A percentile compares a stretch with the other conserved stretches of the same genome.
These are phyloP conservation scores for Penicillium psychrofluorescens DNA, from an alignment of 495 filamentous ascomycete species.

Conservation along the genomic window DNA sequence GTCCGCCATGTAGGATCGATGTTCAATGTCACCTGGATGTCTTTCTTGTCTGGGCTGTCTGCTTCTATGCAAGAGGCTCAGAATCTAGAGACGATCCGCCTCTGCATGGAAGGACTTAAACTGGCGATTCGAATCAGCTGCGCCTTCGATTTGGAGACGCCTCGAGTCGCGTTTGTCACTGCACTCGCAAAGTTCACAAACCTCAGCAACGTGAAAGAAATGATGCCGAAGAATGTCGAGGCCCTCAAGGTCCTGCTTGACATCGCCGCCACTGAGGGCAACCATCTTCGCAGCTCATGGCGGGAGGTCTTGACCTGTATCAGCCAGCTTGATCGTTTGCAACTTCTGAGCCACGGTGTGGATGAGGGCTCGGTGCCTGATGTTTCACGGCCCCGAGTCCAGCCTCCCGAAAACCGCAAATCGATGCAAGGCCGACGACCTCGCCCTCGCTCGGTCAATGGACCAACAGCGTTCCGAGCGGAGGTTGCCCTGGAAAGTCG, in stretches of 20 bases:
- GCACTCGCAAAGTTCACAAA: constrained; percentile 91
- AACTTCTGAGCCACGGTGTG: constrained; percentile 89
- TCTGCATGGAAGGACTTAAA: constrained; percentile 94
- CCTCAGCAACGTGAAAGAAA: constrained; percentile 88
- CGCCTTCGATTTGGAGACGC: constrained; percentile 83
- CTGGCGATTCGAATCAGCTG: constrained; percentile 88
- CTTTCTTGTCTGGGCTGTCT: constrained; percentile 88
- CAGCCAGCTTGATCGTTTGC: constrained; percentile 90
- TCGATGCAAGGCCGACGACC: constrained; percentile 59
- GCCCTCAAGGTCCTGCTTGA: constrained; percentile 86
- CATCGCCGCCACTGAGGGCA: constrained; percentile 85
- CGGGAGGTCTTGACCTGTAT: constrained; percentile 92
- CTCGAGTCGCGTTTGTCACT: constrained; percentile 88
- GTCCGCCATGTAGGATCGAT: constrained; percentile 94
- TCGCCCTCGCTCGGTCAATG: constrained; percentile 57
- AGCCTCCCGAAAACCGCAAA: constrained; percentile 35
- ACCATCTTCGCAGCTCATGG: constrained; percentile 84
- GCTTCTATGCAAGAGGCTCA: constrained; percentile 86
- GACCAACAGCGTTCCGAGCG: constrained; percentile 61
- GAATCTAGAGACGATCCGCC: constrained; percentile 79
- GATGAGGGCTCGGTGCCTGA: constrained; percentile 90
- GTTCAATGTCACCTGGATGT: constrained; percentile 99
- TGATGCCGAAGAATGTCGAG: constrained; percentile 94
- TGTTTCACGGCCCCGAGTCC: constrained; percentile 63
- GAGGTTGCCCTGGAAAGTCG: constrained; percentile 88